A percentile compares a stretch with the other conserved stretches of the same genome.
Evolutionary conservation across 1,284 basidiomycete species (phyloP).

Genomic region (Sporisorium iseilematis-ciliati): DNA sequence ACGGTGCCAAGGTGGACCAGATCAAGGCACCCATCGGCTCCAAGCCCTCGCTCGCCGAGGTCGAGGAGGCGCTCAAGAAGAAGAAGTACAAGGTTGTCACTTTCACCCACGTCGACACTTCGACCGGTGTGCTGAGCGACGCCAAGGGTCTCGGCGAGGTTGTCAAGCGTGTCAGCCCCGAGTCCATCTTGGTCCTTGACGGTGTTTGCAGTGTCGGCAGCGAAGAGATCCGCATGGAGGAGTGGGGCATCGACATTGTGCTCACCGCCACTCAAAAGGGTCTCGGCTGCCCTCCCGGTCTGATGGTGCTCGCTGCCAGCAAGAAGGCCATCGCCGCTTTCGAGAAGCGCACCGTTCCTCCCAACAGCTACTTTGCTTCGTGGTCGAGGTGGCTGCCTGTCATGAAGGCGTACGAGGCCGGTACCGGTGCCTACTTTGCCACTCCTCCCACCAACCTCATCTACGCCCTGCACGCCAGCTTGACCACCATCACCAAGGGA

Average conservation of each 20-base stretch:
- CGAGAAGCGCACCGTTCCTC: conserved; percentile 78
- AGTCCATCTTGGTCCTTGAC: conserved; percentile 87
- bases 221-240: conserved; percentile 93
- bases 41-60: conserved; percentile 76
- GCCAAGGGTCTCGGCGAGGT: conserved; percentile 82
- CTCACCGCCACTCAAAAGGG: conserved; percentile 94
- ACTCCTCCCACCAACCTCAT: conserved; percentile 87
- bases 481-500: conserved; percentile 78
- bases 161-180: conserved; percentile 83
- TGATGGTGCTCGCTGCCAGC: conserved; percentile 87
- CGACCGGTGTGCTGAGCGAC: conserved; percentile 83
- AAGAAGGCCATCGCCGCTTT: conserved; percentile 83
- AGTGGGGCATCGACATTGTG: conserved; percentile 92
- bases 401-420: conserved; percentile 69
- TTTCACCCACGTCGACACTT: conserved; percentile 84
- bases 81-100: conserved; percentile 92
- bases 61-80: conserved; percentile 80
- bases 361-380: conserved; percentile 85
- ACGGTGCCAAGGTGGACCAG: conserved; percentile 90
- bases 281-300: conserved; percentile 91
- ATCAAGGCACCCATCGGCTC: conserved; percentile 85
- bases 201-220: conserved; percentile 95
- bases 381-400: conserved; percentile 68
- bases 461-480: conserved; percentile 86
- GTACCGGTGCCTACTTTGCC: conserved; percentile 65